phyloP scores from a whole-genome alignment of 192 early-diverging fungal species.

The Martensiomyces pterosporus region DNA sequence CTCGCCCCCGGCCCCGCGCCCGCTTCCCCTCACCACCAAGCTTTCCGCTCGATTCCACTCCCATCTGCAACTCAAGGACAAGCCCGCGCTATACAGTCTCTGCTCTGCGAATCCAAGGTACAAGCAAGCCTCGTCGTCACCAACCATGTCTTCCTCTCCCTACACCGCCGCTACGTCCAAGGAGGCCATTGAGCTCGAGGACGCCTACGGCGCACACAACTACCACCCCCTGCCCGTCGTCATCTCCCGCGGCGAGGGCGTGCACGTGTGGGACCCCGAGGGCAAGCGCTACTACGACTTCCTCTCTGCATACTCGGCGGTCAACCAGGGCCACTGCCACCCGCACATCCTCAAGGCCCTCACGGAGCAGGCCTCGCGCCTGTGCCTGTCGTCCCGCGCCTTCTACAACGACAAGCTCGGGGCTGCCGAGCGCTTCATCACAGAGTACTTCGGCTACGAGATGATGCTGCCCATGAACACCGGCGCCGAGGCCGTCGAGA shows the following conservation, averaged over 20 bases:
- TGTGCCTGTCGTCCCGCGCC: slow-evolving; percentile 88
- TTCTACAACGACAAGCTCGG: slow-evolving; percentile 97
- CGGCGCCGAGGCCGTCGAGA: slow-evolving; percentile 98
- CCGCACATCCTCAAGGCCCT: slow-evolving; percentile 91
- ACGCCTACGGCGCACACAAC: slow-evolving; percentile 93
- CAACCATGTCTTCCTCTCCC: slow-evolving; percentile 13
- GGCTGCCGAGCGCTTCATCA: slow-evolving; percentile 83
- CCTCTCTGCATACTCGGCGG: slow-evolving; percentile 72
- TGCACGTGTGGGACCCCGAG: slow-evolving; percentile 94
- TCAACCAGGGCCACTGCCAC: slow-evolving; percentile 92
- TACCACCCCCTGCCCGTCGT: slow-evolving; percentile 98
- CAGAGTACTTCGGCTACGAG: slow-evolving; percentile 91
- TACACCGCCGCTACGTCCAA: slow-evolving; percentile 6
- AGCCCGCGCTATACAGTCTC: too few species aligned
- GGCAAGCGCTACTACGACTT: slow-evolving; percentile 75
- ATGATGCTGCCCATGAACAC: slow-evolving; percentile 99
- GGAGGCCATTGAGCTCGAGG: slow-evolving; percentile 70
- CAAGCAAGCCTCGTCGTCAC: too few species aligned
- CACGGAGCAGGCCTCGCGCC: slow-evolving; percentile 79
- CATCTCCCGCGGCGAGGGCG: slow-evolving; percentile 79
- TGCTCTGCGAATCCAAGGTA: neutral
- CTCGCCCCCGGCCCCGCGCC: neutral
- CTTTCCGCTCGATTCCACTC: too few species aligned
- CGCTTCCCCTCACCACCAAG: too few species aligned
- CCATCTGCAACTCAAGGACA: neutral